A percentile compares a stretch with the other conserved stretches of the same genome.
These are phyloP conservation scores for Fusarium sp. DNA, from an alignment of 2,329 filamentous ascomycete species.

Conservation along the genomic window DNA sequence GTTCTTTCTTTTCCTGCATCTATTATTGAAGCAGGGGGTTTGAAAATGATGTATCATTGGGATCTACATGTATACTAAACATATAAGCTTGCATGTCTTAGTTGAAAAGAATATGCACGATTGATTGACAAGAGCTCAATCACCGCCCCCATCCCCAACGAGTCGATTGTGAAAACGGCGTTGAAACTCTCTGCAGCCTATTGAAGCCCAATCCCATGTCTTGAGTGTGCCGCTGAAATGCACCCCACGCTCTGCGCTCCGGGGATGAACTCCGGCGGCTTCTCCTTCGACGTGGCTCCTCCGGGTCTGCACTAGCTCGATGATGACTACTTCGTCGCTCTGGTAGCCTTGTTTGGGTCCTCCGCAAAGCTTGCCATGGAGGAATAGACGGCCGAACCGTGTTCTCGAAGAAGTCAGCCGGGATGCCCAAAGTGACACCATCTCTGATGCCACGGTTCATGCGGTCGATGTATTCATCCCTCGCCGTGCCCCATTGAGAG, in stretches of 20 bases:
- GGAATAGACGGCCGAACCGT: not conserved
- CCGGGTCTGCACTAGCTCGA: not conserved
- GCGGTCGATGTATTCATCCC: not conserved
- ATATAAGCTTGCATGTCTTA: not conserved
- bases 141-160: not conserved
- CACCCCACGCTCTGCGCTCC: not conserved
- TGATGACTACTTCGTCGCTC: not conserved
- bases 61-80: rapidly evolving
- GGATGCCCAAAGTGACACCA: not conserved
- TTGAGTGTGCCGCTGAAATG: not conserved
- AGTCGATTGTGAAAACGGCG: not conserved
- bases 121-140: not conserved
- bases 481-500: not conserved
- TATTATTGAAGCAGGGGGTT: rapidly evolving
- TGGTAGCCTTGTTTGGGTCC: not conserved
- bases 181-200: not conserved
- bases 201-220: not conserved
- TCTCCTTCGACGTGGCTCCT: not conserved
- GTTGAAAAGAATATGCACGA: not conserved
- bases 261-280: not conserved
- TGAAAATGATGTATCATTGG: not conserved
- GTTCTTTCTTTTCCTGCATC: too few relatives aligned
- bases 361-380: too few relatives aligned
- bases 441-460: not conserved
- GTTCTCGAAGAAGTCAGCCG: not conserved